Base-by-base conservation (phyloP, 106 monocot species). In the Dioscorea zingiberensis region DNA sequence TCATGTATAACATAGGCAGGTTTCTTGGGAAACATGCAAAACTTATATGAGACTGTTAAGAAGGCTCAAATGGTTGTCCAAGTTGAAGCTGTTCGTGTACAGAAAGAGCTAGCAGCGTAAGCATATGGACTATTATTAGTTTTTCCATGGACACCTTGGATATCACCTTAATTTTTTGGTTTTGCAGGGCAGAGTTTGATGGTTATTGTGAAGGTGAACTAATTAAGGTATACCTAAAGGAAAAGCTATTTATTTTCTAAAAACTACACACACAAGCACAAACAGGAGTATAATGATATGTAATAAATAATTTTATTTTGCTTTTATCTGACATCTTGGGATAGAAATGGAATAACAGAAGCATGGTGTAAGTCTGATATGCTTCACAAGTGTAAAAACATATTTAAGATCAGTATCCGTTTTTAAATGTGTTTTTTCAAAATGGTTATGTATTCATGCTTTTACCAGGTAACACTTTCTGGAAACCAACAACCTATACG, bases 11-110 rank as follows among this genome's bases (percentile, higher is more conserved):
- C 58, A 49, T 77, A 97, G 97, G 76, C 88, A 75, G 98, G 98
- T 29, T 45, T 89, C 16, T 54, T 89, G 17, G 89, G 93, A 25
- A 99, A 89, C 72, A 82, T 99, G 93, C 89, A 89, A 89, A 93
- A 99, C 76, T 71, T 99, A n/a, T 99, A 86, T 70, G 93, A 99
- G 48, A 99, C 89, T 54, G 93, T 99, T 44, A 99, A 99, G 82
- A 99, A 99, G 72, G 98, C 98, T 12, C 98, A 99, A 72, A 86
- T 84, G 93, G 98, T 99, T 18, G 93, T 99, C 29, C 98, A 99
- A 84, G 93, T 93, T 27, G 98, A 99, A 78, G 98, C 93, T 57
- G 98, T 99, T 24, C 86, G 89, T 65, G 93, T 99, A 47, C 98
- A 99, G 67, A 86, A 93, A 72, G 98, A 99, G 62, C 93, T 99